Percentiles rank a stretch among this genome's conserved stretches.
Conservation (phyloP, 805 yeast species). For the Myxozyma geophila region DNA sequence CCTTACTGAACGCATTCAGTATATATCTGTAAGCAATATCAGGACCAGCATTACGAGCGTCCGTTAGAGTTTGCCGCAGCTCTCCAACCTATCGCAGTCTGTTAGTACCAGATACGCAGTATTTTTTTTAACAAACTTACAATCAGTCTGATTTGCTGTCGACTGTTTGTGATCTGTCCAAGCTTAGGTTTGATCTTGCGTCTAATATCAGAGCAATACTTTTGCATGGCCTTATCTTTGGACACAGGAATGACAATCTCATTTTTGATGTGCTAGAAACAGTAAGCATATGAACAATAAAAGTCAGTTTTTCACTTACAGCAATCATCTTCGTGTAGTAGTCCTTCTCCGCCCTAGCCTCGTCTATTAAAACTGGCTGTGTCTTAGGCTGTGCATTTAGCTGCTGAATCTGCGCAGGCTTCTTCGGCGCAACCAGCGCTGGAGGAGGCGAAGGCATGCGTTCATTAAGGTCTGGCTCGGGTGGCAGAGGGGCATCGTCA, state of each 20-base stretch:
- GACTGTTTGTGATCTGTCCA: slow-evolving; percentile 85
- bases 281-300: background rate
- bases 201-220: slow-evolving; percentile 61
- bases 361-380: slow-evolving; percentile 31
- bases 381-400: background rate
- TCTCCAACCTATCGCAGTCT: slow-evolving; percentile 51
- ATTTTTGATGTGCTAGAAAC: slow-evolving; percentile 55
- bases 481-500: slow-evolving; percentile 7
- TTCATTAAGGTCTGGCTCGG: slow-evolving; percentile 11
- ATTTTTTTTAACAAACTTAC: slow-evolving; percentile 15
- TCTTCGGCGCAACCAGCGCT: background rate
- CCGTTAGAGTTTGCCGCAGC: slow-evolving; percentile 54
- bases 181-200: slow-evolving; percentile 84
- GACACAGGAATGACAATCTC: slow-evolving; percentile 62
- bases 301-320: slow-evolving; percentile 44
- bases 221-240: slow-evolving; percentile 58
- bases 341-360: slow-evolving; percentile 45
- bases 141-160: slow-evolving; percentile 56
- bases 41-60: slow-evolving; percentile 48
- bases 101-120: background rate
- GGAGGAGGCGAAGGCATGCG: slow-evolving; percentile 6
- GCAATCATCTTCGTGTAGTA: slow-evolving; percentile 52
- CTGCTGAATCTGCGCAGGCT: background rate
- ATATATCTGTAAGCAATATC: slow-evolving; percentile 71
- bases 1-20: slow-evolving; percentile 81